Evolutionary conservation across 1,284 basidiomycete species (phyloP), one percentile per base, ranked within the genome.

Genomic region (Cutaneotrichosporon cyanovorans): DNA sequence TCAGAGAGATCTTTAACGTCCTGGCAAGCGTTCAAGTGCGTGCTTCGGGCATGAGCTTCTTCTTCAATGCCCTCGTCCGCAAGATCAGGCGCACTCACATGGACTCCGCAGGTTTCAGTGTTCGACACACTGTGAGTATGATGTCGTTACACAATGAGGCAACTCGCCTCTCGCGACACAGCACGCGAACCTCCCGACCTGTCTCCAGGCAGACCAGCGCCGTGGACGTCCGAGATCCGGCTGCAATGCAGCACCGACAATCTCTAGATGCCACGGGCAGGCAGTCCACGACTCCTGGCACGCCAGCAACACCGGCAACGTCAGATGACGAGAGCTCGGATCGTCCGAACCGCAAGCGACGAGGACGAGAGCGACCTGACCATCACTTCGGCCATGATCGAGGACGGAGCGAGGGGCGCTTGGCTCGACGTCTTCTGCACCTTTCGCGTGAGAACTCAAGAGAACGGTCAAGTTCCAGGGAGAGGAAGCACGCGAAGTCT

Each of bases 11-110:
- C 4, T 68, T 65, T 41, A 56, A 66, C 21, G 52, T 49, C 1
- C 46, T 69, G 10, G 62, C 63, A 11, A 40, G 57, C 0, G 46
- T 69, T 14, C 70, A 71, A 50, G 57, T 61, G n/a, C 60, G 70
- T 9, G 66, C 66, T 3, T 57, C 59, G 1, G 68, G 68, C 2
- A 45, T 72, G 49, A 62, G 65, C 2, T 67, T 70, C 49, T 72
- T 71, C 53, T 72, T 71, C 58, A 68, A 72, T 37, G 62, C 69
- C 3, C 57, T 72, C 18, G 57, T 64, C 19, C 62, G 50, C 34
- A 68, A 66, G 45, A 56, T 65, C 14, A 46, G 57, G 14, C 66
- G 67, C 46, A 56, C 62, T 0, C 68, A 71, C 42, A 51, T 72
- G 32, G 66, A 72, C 51, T 68, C 66, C 2, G 50, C 57, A 0